Percentiles rank a stretch among this genome's conserved stretches.
Evolutionary conservation across 2,329 filamentous ascomycete genomes (phyloP).

Genomic region (Stachybotrys chartarum): DNA sequence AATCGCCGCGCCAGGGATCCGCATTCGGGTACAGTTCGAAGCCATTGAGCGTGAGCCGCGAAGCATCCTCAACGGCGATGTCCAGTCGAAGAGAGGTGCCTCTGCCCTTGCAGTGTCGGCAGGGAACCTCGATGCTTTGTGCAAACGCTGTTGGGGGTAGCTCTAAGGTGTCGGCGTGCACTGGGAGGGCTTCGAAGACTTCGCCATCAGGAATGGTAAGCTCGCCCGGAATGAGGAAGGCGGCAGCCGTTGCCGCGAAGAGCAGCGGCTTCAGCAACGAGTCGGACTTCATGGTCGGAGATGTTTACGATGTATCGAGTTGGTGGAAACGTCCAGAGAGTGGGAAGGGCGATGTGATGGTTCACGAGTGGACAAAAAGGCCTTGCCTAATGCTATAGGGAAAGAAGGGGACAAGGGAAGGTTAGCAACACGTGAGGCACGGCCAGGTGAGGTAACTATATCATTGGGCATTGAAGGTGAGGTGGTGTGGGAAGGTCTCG

Average conservation of each 20-base stretch:
- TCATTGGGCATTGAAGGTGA: background rate
- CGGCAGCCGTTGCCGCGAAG: constrained; percentile 27
- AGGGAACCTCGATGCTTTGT: constrained; percentile 42
- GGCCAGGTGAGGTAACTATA: background rate
- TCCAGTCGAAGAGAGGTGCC: constrained; percentile 43
- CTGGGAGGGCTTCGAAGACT: constrained; percentile 32
- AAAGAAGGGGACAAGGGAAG: background rate
- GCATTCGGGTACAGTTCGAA: constrained; percentile 52
- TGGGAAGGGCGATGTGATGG: no score
- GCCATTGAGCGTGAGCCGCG: constrained; percentile 50
- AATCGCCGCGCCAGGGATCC: constrained; percentile 33
- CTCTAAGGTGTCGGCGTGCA: constrained; percentile 27
- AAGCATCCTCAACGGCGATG: constrained; percentile 42
- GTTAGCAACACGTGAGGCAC: background rate
- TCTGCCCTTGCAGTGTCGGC: constrained; percentile 43
- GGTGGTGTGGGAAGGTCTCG: background rate
- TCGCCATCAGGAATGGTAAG: constrained; percentile 30
- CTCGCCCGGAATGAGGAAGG: constrained; percentile 47
- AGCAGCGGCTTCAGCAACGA: constrained; percentile 26
- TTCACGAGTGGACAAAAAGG: no score
- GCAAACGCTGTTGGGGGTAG: constrained; percentile 23
- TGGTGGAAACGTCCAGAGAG: background rate
- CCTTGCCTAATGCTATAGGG: background rate
- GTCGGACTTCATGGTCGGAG: background rate
- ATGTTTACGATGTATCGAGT: background rate